Evolutionary conservation across 306 rosid species (phyloP).

Genomic region (Malus sylvestris): DNA sequence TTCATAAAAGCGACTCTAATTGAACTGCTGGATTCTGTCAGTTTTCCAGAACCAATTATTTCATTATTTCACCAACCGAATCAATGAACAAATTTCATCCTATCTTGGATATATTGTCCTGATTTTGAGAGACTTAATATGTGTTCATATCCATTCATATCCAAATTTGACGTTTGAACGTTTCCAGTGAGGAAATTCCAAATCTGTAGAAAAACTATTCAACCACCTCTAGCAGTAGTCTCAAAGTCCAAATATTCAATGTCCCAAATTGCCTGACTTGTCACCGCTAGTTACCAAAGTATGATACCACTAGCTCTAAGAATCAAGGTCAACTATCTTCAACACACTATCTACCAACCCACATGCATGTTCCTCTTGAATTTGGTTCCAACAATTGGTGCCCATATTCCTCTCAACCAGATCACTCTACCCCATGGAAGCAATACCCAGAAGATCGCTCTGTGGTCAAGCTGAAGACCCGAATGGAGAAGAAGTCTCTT

Average conservation of each 20-base stretch:
- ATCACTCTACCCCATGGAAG: too few relatives aligned
- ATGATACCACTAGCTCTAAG: background rate
- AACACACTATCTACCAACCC: background rate
- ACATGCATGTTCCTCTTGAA: background rate
- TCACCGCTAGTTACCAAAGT: background rate
- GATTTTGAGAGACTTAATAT: background rate
- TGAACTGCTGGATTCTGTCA: background rate
- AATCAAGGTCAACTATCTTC: conserved; percentile 3
- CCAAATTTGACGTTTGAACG: background rate
- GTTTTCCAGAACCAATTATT: background rate
- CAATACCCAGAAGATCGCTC: too few relatives aligned
- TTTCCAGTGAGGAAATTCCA: background rate
- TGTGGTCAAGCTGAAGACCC: too few relatives aligned
- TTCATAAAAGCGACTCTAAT: background rate
- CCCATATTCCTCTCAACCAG: too few relatives aligned
- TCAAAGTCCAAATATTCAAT: background rate
- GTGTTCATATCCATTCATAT: background rate
- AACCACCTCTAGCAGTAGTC: background rate
- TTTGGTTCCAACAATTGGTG: too few relatives aligned
- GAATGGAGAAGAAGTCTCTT: too few relatives aligned
- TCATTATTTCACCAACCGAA: background rate
- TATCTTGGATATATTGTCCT: background rate
- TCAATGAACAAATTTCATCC: background rate
- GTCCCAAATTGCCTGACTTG: too few relatives aligned
- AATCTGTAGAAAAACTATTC: background rate